Evolutionary conservation across 768 basidiomycete species (phyloP).

Genomic region (Lentinula sp.): DNA sequence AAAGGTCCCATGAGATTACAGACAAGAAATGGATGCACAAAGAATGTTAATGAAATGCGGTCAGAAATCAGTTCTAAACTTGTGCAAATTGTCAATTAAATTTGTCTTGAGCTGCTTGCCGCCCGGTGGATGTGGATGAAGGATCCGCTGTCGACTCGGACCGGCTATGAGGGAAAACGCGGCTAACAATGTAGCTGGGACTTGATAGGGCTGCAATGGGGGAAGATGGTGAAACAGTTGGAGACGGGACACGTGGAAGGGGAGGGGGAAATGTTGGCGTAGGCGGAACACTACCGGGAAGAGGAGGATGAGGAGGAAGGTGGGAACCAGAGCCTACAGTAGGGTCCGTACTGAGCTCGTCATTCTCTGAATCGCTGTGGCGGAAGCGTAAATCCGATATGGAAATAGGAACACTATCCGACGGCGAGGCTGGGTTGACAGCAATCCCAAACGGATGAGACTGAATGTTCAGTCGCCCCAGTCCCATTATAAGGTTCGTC

Average conservation of each 20-base stretch:
- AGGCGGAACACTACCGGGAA: slow-evolving; percentile 3
- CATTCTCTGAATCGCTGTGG: slow-evolving; percentile 23
- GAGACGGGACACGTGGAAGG: not conserved
- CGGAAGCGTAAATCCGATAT: slow-evolving; percentile 49
- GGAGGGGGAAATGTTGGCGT: not conserved
- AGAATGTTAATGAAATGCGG: too few species aligned
- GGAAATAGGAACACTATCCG: slow-evolving; percentile 51
- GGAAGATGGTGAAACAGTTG: not conserved
- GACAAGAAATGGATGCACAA: too few species aligned
- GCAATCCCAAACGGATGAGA: slow-evolving; percentile 23
- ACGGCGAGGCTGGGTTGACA: slow-evolving; percentile 39
- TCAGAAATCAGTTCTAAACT: too few species aligned
- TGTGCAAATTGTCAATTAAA: not conserved
- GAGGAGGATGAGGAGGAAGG: slow-evolving; percentile 10
- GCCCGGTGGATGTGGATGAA: not conserved
- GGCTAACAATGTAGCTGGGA: slow-evolving; percentile 4
- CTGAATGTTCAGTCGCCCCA: slow-evolving; percentile 13
- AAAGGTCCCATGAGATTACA: too few species aligned
- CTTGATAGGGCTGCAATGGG: not conserved
- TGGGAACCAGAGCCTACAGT: not conserved
- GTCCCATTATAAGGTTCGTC: not conserved
- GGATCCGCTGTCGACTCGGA: not conserved
- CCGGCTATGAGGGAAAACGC: slow-evolving; percentile 1
- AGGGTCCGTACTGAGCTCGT: slow-evolving; percentile 16
- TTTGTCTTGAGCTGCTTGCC: not conserved